Percentiles rank a stretch among this genome's conserved stretches.
Conservation (phyloP, 441 rosid genomes). For the Erysimum pusillum region DNA sequence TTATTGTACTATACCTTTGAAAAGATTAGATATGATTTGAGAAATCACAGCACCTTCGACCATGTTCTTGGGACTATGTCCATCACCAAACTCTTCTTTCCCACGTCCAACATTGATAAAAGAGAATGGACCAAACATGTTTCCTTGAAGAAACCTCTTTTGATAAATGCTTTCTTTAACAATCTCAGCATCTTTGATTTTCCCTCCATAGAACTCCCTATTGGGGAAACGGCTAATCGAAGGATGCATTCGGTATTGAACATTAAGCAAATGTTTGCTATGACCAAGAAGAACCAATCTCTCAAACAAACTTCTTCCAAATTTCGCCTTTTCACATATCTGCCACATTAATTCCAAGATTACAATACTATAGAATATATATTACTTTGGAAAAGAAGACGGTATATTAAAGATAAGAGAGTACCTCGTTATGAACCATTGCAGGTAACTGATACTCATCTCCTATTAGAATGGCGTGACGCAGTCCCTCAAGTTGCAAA, state of each 20-base stretch:
- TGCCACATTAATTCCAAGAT: too few relatives aligned
- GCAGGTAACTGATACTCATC: slow-evolving; percentile 63
- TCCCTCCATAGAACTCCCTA: slow-evolving; percentile 50
- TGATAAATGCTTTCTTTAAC: slow-evolving; percentile 43
- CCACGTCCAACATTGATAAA: slow-evolving; percentile 55
- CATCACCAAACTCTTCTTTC: slow-evolving; percentile 39
- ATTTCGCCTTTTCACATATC: slow-evolving; percentile 4
- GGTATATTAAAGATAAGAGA: too few relatives aligned
- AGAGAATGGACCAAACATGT: slow-evolving; percentile 56
- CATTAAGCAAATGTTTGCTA: slow-evolving; percentile 47
- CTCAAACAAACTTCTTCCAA: slow-evolving; percentile 60
- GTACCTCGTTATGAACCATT: slow-evolving; percentile 53
- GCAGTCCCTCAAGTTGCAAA: slow-evolving; percentile 53
- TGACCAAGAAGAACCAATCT: slow-evolving; percentile 55
- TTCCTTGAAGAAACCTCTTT: slow-evolving; percentile 44
- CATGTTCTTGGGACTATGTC: slow-evolving; percentile 41
- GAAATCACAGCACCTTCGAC: slow-evolving; percentile 46
- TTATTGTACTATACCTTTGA: slow-evolving; percentile 28
- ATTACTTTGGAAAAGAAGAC: too few relatives aligned
- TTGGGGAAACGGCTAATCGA: slow-evolving; percentile 61
- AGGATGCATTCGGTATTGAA: slow-evolving; percentile 58
- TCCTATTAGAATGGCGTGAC: slow-evolving; percentile 57
- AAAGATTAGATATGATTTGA: slow-evolving; percentile 30
- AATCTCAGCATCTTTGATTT: slow-evolving; percentile 46
- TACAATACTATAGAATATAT: not conserved